These are phyloP conservation scores for Mycosphaerella sp. DNA, from an alignment of 2,329 filamentous ascomycete genomes.

Conservation along the genomic window DNA sequence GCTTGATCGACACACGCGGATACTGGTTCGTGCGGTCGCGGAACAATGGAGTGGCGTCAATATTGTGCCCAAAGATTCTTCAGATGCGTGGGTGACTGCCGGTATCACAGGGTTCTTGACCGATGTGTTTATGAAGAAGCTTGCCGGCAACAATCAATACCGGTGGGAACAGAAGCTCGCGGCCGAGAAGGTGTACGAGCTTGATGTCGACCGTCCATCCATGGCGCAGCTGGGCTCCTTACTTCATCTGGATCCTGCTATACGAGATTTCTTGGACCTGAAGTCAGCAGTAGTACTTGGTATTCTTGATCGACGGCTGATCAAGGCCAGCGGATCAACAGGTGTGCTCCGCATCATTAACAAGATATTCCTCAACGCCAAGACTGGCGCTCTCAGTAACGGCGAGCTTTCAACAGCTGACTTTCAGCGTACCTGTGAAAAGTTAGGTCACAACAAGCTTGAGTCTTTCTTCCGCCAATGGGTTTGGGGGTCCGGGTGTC, in stretches of 20 bases:
- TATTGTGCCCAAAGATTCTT: constrained; percentile 73
- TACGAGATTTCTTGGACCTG: constrained; percentile 81
- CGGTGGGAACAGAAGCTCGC: constrained; percentile 81
- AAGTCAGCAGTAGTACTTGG: constrained; percentile 90
- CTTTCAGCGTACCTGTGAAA: constrained; percentile 81
- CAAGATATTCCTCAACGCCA: constrained; percentile 77
- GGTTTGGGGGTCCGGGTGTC: constrained; percentile 83
- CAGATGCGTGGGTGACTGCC: constrained; percentile 82
- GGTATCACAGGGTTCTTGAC: constrained; percentile 94
- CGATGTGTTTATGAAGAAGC: constrained; percentile 79
- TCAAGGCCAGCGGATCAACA: constrained; percentile 78
- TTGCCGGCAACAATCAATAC: constrained; percentile 94
- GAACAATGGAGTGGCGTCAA: constrained; percentile 94
- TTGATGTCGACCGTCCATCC: constrained; percentile 76
- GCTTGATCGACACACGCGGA: constrained; percentile 73
- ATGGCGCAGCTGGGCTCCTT: constrained; percentile 72
- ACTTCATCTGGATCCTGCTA: constrained; percentile 74
- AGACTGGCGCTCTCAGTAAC: constrained; percentile 68
- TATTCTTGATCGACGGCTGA: constrained; percentile 83
- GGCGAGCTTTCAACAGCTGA: constrained; percentile 65
- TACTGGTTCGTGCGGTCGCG: constrained; percentile 75
- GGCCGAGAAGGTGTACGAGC: constrained; percentile 72
- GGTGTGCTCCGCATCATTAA: constrained; percentile 82
- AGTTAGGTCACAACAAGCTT: constrained; percentile 76
- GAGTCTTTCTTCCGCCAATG: constrained; percentile 93